A percentile compares a stretch with the other conserved stretches of the same genome.
These are phyloP conservation scores for Podaxis carcinomalis DNA, from an alignment of 768 basidiomycete species.

Conservation along the genomic window DNA sequence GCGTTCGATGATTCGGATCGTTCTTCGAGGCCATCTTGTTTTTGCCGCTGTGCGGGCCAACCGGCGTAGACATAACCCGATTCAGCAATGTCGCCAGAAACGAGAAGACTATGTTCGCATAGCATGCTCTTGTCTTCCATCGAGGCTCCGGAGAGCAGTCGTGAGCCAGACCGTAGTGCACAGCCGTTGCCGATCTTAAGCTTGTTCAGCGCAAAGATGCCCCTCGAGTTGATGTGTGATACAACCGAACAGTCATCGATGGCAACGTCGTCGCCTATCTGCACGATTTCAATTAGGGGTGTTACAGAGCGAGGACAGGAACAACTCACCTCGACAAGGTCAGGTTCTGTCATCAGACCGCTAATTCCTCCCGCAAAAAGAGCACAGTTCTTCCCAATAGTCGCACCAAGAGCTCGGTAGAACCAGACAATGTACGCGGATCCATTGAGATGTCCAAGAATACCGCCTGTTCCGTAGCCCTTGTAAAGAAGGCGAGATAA, in stretches of 20 bases:
- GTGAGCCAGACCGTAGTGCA: constrained; percentile 41
- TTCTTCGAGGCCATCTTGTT: neutral
- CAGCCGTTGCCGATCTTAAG: constrained; percentile 37
- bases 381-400: constrained; percentile 37
- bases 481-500: constrained; percentile 33
- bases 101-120: constrained; percentile 41
- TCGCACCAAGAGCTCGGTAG: constrained; percentile 38
- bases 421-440: constrained; percentile 42
- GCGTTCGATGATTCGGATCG: constrained; percentile 13
- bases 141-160: constrained; percentile 43
- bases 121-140: constrained; percentile 49
- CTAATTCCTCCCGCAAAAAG: constrained; percentile 36
- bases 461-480: constrained; percentile 39
- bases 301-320: neutral
- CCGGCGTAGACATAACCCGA: constrained; percentile 34
- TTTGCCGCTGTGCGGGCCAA: constrained; percentile 30
- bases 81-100: constrained; percentile 44
- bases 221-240: constrained; percentile 43
- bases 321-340: constrained; percentile 33
- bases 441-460: constrained; percentile 35
- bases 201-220: constrained; percentile 38
- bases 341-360: constrained; percentile 45
- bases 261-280: constrained; percentile 40
- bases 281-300: neutral
- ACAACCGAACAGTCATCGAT: constrained; percentile 45